A percentile compares a stretch with the other conserved stretches of the same genome.
Evolutionary conservation across 345 rosid species (phyloP).

Genomic region (Brassica incana): DNA sequence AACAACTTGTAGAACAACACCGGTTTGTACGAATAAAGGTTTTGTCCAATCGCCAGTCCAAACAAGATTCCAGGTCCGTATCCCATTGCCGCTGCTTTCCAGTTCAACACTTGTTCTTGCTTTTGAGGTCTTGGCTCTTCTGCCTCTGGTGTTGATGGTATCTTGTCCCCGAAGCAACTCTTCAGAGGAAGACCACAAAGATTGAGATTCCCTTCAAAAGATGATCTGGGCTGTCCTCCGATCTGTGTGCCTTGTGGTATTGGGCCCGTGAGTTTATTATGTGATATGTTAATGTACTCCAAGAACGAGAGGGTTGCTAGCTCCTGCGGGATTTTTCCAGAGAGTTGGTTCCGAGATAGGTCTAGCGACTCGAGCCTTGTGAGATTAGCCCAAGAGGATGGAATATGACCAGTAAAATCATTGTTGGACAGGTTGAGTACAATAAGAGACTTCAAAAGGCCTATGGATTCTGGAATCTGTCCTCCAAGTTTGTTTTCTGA

Average conservation of each 20-base stretch:
- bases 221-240: not conserved
- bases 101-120: not conserved
- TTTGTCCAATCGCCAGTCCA: not conserved
- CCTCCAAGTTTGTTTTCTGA: not conserved
- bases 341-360: not conserved
- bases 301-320: not conserved
- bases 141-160: not conserved
- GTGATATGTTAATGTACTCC: not conserved
- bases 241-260: not conserved
- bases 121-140: not conserved
- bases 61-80: not conserved
- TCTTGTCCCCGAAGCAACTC: not conserved
- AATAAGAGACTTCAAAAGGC: not conserved
- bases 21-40: not conserved
- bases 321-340: not conserved
- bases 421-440: not conserved
- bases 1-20: not conserved
- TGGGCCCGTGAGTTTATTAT: not conserved
- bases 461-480: not conserved
- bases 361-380: not conserved
- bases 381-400: not conserved
- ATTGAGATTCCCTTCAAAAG: not conserved
- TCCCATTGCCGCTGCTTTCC: not conserved
- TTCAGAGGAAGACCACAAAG: not conserved
- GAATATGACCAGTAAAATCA: not conserved